Evolutionary conservation across 306 rosid genomes (phyloP), one percentile per base, ranked within the genome.

Genomic region (Sophora flavescens): DNA sequence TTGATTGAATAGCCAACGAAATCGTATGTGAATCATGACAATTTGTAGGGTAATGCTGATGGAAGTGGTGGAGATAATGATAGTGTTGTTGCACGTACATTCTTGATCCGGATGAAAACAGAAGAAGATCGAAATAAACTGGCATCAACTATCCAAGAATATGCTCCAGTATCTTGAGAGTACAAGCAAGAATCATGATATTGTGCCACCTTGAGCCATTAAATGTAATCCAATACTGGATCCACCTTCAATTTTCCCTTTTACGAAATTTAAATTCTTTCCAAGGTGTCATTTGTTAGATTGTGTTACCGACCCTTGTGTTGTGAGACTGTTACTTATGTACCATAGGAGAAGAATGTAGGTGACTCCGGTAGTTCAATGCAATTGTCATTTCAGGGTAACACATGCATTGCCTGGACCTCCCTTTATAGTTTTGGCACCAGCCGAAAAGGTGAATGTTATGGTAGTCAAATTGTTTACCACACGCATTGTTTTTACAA

Each of bases 111-210:
- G 77, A 77, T 88, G 87, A 96, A 89, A 81, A 86, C 99, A 0
- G 98, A 80, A 77, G 99, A 91, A 41, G 99, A 92, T 83, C 84
- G 97, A 71, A 80, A 88, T 67, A 89, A 91, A 72, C 87, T 96
- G 68, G 90, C 93, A 17, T 79, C 92, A 39, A 92, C 89, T 10
- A 92, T 96, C 84, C 90, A 89, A 92, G 97, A 92, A 62, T 89
- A 86, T 81, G 91, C 99, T 44, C 99, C 99, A 1, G 80, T 81
- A 30, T 82, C 93, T 36, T 90, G 86, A 90, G 65, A 62, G 32
- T 62, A 30, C 64, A 14, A n/a, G 38, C 58, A 14, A n/a, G 60
- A 61, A 60, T 66, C 35, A 1, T 28, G 48, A 70, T 76, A 45
- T 70, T 82, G 59, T 68, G 57, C 75, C 72, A 22, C 68, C 80